Evolutionary conservation across 768 basidiomycete genomes (phyloP), one percentile per base, ranked within the genome.

Genomic region (Phaeotremella skinneri): DNA sequence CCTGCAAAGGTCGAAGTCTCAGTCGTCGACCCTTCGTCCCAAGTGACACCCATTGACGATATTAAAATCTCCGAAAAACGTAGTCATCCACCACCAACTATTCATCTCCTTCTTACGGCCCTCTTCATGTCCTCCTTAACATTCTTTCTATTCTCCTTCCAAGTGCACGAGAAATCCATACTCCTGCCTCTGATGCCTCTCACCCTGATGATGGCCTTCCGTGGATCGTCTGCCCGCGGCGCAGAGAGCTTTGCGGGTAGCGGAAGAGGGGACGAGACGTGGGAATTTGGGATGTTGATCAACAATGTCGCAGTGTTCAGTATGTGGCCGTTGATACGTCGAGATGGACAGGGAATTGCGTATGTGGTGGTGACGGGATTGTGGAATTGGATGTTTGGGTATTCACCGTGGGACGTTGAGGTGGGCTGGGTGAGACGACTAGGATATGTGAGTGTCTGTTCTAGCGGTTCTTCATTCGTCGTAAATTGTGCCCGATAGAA

Each of bases 61-160:
- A 5, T 20, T 58, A 23, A 55, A 21, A 6, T 52, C 56, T 49
- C 26, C 14, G 9, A 45, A 54, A 43, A 43, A 21, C 21, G 30
- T 9, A 42, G 55, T 25, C 34, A 37, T 37, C 80, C 81, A 7
- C 79, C 83, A 0, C 83, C 83, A 4, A 81, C 87, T 26, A 77
- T 88, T 23, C 81, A 84, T 0, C 79, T 98, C 1, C 81, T 97
- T 2, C 88, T 88, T 0, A 88, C 89, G 64, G 85, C 88, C 2
- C 81, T 96, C 26, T 82, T 91, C 60, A 85, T 84, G 5, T 86
- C 85, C 1, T 88, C 89, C 0, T 83, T 97, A 81, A 88, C 91
- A 7, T 96, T 97, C 82, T 97, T 94, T 79, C 80, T 97, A 30
- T 93, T 94, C 80, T 92, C 91, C 4, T 94, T 94, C 77, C 92